Base-by-base conservation (phyloP, 2,329 filamentous ascomycete genomes). In the Aspergillus neotritici region DNA sequence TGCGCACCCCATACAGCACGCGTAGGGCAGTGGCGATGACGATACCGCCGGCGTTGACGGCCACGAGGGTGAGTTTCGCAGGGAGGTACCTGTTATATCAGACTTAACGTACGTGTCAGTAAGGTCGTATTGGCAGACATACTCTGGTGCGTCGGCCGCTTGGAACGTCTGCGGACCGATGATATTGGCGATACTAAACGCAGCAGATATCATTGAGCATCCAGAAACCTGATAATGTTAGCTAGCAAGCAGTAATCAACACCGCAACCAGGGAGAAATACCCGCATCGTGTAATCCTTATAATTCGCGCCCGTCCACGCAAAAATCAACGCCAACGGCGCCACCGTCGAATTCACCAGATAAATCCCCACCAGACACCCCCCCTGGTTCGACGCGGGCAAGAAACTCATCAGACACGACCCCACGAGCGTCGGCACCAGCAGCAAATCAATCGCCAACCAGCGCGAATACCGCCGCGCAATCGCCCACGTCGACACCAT, bases 261-360 rank as follows among this genome's bases (percentile, higher is more conserved):
- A 25, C 21, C 7, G 6, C 5, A 9, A n/a, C n/a, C n/a, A 15
- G 2, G n/a, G 3, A 32, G 28, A n/a, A 12, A 25, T 40, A 56
- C 55, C 45, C 58, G 58, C 50, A 54, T 75, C 2, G 71, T 73
- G 41, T 75, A 71, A 0, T 71, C 71, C 7, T 70, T 71, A 31
- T 69, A 66, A 41, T 76, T 75, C 4, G 62, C 66, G 4, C 68
- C 67, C 8, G 71, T 70, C 67, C 66, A 72, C 1, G 66, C 64
- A 21, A 67, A 66, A 17, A 72, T 56, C 7, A 73, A 44, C 11
- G 68, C 69, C 16, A 72, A 54, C 1, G 65, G 57, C 4, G 67
- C 65, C n/a, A 68, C 66, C 15, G 69, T 68, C 34, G 57, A n/a
- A 16, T 60, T 59, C 1, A 58, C 56, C 15, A 73, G 55, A 38